phyloP scores from a whole-genome alignment of 2,329 filamentous ascomycete genomes.

The Colletotrichum theobromicola region DNA sequence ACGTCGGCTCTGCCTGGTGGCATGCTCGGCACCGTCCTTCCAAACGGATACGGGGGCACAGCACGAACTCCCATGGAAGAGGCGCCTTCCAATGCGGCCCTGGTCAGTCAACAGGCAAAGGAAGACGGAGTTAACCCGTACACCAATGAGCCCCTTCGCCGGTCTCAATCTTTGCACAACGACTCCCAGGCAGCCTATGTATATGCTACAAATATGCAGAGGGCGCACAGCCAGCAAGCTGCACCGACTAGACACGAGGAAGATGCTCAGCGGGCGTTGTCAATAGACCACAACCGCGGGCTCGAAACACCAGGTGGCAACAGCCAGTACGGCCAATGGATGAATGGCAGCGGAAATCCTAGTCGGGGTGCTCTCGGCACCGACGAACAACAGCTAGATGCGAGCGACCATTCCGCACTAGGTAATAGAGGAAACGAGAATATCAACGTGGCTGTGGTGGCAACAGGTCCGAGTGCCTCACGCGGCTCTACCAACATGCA shows the following conservation, averaged over 20 bases:
- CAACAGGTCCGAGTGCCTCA: background rate
- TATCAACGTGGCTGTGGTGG: background rate
- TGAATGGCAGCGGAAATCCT: background rate
- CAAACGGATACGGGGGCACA: conserved; percentile 49
- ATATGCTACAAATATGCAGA: background rate
- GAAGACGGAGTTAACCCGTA: conserved; percentile 65
- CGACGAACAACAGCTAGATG: background rate
- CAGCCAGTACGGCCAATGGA: conserved; percentile 17
- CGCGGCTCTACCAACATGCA: background rate
- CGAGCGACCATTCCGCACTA: background rate
- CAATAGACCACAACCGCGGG: background rate
- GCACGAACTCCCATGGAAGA: conserved; percentile 51
- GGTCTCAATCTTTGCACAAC: background rate
- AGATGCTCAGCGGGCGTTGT: background rate
- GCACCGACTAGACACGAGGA: background rate
- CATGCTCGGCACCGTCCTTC: background rate
- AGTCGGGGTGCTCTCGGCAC: background rate
- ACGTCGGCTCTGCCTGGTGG: conserved; percentile 55
- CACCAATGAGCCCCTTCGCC: conserved; percentile 49
- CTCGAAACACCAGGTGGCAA: conserved; percentile 19
- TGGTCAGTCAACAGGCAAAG: conserved; percentile 54
- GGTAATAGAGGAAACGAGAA: background rate
- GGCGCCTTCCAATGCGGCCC: conserved; percentile 54
- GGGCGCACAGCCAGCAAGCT: background rate
- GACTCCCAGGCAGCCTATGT: background rate